A percentile compares a stretch with the other conserved stretches of the same genome.
Evolutionary conservation across 202 grass and related monocot species (phyloP).

Genomic region (Digitaria exilis): DNA sequence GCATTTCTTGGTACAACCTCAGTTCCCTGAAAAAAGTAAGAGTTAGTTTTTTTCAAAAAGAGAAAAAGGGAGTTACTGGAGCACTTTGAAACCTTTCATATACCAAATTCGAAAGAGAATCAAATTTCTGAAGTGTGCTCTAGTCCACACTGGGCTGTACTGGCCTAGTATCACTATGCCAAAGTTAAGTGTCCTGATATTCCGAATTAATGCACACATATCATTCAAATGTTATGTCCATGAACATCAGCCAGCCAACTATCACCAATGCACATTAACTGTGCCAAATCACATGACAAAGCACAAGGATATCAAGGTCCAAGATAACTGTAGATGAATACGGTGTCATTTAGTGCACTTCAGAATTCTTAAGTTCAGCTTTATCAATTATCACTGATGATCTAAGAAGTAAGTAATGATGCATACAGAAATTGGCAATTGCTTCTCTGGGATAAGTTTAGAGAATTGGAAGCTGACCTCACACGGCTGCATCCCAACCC

Average conservation of each 20-base stretch:
- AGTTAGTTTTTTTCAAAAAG: no score
- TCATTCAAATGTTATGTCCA: not conserved
- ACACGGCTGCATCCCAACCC: not conserved
- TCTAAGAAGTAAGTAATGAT: no score
- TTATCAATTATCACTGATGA: no score
- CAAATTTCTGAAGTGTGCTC: not conserved
- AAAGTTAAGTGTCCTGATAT: not conserved
- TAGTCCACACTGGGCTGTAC: not conserved
- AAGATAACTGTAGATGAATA: conserved; percentile 3
- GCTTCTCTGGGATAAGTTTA: no score
- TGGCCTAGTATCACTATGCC: not conserved
- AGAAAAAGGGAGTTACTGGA: conserved; percentile 13
- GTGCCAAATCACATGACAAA: not conserved
- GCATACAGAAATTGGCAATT: no score
- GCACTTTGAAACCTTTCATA: not conserved
- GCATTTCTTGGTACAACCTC: conserved; percentile 70
- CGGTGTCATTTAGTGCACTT: not conserved
- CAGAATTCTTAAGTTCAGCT: no score
- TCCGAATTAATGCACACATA: not conserved
- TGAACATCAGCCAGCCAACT: not conserved
- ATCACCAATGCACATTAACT: not conserved
- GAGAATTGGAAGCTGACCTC: no score
- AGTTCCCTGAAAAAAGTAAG: conserved; percentile 57
- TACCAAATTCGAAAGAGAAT: not conserved
- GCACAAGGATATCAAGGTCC: not conserved